A percentile compares a stretch with the other conserved stretches of the same genome.
These are phyloP conservation scores for Alternaria infectoria DNA, from an alignment of 2,329 filamentous ascomycete genomes.

Conservation along the genomic window DNA sequence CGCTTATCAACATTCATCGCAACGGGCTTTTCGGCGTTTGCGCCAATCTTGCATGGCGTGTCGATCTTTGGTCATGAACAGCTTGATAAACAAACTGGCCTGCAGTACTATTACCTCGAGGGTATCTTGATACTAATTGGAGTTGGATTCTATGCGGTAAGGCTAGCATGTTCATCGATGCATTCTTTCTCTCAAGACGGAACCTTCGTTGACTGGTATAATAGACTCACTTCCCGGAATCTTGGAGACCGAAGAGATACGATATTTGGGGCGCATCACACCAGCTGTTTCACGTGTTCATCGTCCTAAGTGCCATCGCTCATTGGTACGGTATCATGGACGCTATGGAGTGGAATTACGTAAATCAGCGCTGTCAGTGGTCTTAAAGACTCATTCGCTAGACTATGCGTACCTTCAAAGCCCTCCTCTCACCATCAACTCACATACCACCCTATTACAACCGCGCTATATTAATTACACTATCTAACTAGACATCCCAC, in stretches of 20 bases:
- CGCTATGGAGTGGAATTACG: conserved; percentile 10
- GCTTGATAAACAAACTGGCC: conserved; percentile 63
- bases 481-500: too few relatives aligned
- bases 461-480: too few relatives aligned
- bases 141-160: conserved; percentile 75
- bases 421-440: too few relatives aligned
- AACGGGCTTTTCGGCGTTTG: conserved; percentile 81
- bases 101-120: conserved; percentile 44
- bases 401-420: too few relatives aligned
- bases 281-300: conserved; percentile 91
- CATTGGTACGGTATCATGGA: conserved; percentile 6
- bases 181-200: conserved; percentile 56
- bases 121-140: conserved; percentile 63
- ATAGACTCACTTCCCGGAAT: conserved; percentile 74
- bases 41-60: conserved; percentile 78
- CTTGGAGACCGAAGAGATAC: conserved; percentile 74
- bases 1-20: conserved; percentile 85
- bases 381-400: neutral
- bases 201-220: conserved; percentile 72
- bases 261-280: conserved; percentile 88
- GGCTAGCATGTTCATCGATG: conserved; percentile 71
- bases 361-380: conserved; percentile 6
- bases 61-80: conserved; percentile 67
- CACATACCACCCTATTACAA: too few relatives aligned
- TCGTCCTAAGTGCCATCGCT: conserved; percentile 72